Evolutionary conservation across 2,329 filamentous ascomycete genomes (phyloP).

Genomic region (Cladosporium cucumerinum): DNA sequence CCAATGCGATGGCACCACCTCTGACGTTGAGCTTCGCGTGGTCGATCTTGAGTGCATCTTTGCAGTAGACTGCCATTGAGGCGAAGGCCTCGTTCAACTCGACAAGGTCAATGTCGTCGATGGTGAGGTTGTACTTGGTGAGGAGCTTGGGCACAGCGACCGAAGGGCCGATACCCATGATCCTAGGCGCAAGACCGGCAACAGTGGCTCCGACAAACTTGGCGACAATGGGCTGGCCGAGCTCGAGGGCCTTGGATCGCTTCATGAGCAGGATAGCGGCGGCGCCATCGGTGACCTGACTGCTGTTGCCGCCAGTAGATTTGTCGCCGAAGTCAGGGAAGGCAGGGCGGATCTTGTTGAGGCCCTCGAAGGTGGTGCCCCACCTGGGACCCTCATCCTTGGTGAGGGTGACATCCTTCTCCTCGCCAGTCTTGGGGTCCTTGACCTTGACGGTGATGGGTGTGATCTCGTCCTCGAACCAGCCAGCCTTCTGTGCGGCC

Average conservation of each 20-base stretch:
- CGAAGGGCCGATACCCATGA: slow-evolving; percentile 92
- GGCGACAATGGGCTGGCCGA: slow-evolving; percentile 86
- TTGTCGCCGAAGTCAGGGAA: slow-evolving; percentile 85
- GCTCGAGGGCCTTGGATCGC: slow-evolving; percentile 79
- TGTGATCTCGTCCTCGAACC: slow-evolving; percentile 90
- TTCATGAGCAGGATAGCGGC: slow-evolving; percentile 92
- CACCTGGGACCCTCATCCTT: slow-evolving; percentile 87
- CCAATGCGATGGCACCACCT: slow-evolving; percentile 75
- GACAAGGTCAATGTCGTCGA: slow-evolving; percentile 82
- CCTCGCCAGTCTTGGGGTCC: slow-evolving; percentile 76
- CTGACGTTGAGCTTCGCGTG: slow-evolving; percentile 75
- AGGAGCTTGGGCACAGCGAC: slow-evolving; percentile 77
- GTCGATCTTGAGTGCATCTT: slow-evolving; percentile 59
- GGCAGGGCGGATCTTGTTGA: slow-evolving; percentile 82
- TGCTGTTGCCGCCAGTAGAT: slow-evolving; percentile 90
- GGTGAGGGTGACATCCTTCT: slow-evolving; percentile 72
- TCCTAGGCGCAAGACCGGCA: slow-evolving; percentile 82
- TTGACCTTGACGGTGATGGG: slow-evolving; percentile 80
- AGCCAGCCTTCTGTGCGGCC: slow-evolving; percentile 82
- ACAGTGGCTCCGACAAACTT: slow-evolving; percentile 93
- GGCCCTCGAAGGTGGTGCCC: slow-evolving; percentile 78
- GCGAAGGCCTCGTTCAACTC: slow-evolving; percentile 98
- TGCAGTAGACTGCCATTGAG: slow-evolving; percentile 94
- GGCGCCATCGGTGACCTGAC: slow-evolving; percentile 90
- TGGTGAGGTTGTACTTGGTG: slow-evolving; percentile 68